A percentile compares a stretch with the other conserved stretches of the same genome.
Evolutionary conservation across 2,329 filamentous ascomycete species (phyloP).

Genomic region (Talaromyces albobiverticillius): DNA sequence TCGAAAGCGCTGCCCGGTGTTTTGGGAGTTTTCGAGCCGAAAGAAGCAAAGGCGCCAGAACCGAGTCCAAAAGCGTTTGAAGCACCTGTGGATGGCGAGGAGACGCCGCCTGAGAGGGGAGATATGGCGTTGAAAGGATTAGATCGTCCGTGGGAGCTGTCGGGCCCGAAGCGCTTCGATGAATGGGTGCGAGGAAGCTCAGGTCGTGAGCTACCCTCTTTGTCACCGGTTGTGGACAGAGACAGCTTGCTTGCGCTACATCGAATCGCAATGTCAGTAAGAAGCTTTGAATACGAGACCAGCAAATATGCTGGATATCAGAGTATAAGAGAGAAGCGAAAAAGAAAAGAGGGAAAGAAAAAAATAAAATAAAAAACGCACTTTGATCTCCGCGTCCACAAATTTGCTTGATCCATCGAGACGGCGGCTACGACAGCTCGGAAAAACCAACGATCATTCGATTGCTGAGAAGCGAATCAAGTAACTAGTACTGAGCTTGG

Average conservation of each 20-base stretch:
- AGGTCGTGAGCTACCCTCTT: constrained; percentile 53
- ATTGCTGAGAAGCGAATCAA: constrained; percentile 16
- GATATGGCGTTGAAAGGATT: constrained; percentile 78
- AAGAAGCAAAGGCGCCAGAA: constrained; percentile 94
- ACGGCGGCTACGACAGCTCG: constrained; percentile 33
- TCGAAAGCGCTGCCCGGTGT: constrained; percentile 78
- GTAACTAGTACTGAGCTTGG: constrained; percentile 6
- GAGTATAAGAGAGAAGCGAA: constrained; percentile 2
- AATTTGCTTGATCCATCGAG: constrained; percentile 50
- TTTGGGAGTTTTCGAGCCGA: constrained; percentile 86
- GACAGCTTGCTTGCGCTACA: constrained; percentile 83
- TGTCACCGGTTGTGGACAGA: constrained; percentile 68
- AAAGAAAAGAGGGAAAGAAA: constrained; percentile 7
- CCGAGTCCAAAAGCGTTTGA: constrained; percentile 91
- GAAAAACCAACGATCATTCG: constrained; percentile 37
- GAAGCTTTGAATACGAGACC: not conserved
- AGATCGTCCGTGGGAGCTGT: constrained; percentile 67
- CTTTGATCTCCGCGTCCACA: constrained; percentile 51
- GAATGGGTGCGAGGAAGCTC: constrained; percentile 61
- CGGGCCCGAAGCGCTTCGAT: constrained; percentile 72
- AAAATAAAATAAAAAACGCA: constrained; percentile 29
- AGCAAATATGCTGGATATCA: not conserved
- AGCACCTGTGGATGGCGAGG: constrained; percentile 72
- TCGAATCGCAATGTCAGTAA: constrained; percentile 23
- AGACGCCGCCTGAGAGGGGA: constrained; percentile 65